phyloP scores from a whole-genome alignment of 2,329 filamentous ascomycete genomes.

The Metarhizium rileyi region DNA sequence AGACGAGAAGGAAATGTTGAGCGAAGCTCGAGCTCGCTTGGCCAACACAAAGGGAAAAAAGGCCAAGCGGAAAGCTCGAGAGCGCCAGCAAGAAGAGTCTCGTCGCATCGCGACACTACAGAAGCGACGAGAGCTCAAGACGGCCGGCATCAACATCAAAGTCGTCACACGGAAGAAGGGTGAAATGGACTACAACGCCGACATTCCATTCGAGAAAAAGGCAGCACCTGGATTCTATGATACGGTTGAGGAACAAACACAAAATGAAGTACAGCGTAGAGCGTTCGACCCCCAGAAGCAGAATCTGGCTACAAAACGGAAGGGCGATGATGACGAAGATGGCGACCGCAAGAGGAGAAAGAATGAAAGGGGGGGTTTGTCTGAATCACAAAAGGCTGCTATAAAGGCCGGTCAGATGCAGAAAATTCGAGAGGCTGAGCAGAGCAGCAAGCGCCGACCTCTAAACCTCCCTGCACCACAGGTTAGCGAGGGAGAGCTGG shows the following conservation, averaged over 20 bases:
- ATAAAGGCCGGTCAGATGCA: conserved; percentile 91
- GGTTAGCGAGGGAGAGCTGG: conserved; percentile 83
- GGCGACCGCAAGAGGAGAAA: conserved; percentile 80
- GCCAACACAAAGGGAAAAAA: conserved; percentile 99
- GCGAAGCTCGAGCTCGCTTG: conserved; percentile 88
- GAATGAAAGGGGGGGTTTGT: conserved; percentile 73
- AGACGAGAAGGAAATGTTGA: conserved; percentile 99
- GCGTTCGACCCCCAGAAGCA: conserved; percentile 89
- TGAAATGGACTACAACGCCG: conserved; percentile 99
- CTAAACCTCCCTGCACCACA: conserved; percentile 83
- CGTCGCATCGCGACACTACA: conserved; percentile 81
- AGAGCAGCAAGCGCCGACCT: conserved; percentile 82
- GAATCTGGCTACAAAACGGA: conserved; percentile 83
- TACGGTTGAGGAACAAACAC: conserved; percentile 68
- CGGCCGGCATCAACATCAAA: conserved; percentile 97
- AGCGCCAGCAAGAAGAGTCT: conserved; percentile 91
- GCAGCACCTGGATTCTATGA: conserved; percentile 87
- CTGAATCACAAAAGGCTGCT: conserved; percentile 73
- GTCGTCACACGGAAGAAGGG: conserved; percentile 84
- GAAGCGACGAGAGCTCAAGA: conserved; percentile 93
- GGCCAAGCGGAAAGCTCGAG: conserved; percentile 92
- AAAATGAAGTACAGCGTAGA: conserved; percentile 75
- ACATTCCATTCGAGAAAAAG: conserved; percentile 94
- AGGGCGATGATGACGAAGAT: conserved; percentile 81
- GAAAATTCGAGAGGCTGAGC: conserved; percentile 89